Evolutionary conservation across 805 yeast species (phyloP).

Genomic region (Scheffersomyces amazonensis): DNA sequence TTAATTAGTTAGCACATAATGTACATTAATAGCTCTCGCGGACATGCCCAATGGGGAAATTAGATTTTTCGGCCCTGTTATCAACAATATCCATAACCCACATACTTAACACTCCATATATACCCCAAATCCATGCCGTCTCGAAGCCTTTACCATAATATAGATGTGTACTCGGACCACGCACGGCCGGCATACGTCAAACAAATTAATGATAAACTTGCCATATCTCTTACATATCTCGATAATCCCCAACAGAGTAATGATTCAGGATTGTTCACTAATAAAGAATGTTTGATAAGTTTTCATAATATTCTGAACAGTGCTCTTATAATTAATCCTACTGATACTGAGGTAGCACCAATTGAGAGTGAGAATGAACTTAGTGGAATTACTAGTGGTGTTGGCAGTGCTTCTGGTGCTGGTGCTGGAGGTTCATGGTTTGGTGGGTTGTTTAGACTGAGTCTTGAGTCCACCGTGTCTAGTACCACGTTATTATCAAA

Average conservation of each 20-base stretch:
- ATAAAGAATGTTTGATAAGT: constrained; percentile 16
- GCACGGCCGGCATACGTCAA: constrained; percentile 10
- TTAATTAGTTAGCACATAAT: too few relatives aligned
- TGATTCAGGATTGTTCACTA: constrained; percentile 3
- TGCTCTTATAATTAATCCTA: neutral
- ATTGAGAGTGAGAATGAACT: neutral
- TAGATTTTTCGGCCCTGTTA: too few relatives aligned
- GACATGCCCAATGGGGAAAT: too few relatives aligned
- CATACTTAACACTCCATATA: too few relatives aligned
- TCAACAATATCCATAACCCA: too few relatives aligned
- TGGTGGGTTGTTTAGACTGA: neutral
- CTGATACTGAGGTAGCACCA: neutral
- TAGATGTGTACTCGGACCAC: neutral
- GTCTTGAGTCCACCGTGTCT: neutral
- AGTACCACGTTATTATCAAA: neutral
- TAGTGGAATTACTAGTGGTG: neutral
- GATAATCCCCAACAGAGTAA: neutral
- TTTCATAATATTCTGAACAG: constrained; percentile 15
- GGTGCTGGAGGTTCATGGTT: neutral
- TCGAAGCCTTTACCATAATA: neutral
- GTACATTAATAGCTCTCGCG: too few relatives aligned
- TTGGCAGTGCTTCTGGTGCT: neutral
- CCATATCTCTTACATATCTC: constrained; percentile 16
- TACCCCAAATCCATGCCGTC: neutral
- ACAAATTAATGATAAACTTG: constrained; percentile 17